A percentile compares a stretch with the other conserved stretches of the same genome.
Conservation (phyloP, 768 basidiomycete species). For the Suillus luteus region DNA sequence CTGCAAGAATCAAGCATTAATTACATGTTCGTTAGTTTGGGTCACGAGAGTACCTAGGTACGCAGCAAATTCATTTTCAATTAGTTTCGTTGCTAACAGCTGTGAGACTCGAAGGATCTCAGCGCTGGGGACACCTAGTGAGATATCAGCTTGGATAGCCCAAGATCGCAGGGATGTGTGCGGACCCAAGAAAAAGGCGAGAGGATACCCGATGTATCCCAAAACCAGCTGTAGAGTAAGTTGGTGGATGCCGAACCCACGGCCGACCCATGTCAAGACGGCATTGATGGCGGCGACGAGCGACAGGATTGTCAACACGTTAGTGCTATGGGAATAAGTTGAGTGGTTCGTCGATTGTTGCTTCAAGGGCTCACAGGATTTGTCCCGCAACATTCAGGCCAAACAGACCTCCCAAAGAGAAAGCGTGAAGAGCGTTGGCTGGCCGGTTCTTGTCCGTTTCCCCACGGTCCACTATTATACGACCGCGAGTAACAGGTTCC, state of each 20-base stretch:
- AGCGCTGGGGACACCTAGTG: constrained; percentile 64
- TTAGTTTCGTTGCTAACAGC: constrained; percentile 82
- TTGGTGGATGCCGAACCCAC: constrained; percentile 78
- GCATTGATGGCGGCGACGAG: constrained; percentile 84
- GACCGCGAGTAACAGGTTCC: constrained; percentile 84
- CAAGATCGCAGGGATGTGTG: neutral
- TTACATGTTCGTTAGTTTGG: neutral
- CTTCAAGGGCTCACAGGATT: constrained; percentile 59
- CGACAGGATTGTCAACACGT: constrained; percentile 83
- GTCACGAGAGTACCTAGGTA: constrained; percentile 43
- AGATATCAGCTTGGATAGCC: constrained; percentile 10
- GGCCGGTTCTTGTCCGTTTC: constrained; percentile 54
- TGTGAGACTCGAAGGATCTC: constrained; percentile 83
- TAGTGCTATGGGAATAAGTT: constrained; percentile 49
- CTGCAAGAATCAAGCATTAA: constrained; percentile 21
- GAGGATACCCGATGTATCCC: constrained; percentile 86
- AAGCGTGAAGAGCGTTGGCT: constrained; percentile 86
- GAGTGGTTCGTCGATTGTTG: constrained; percentile 12
- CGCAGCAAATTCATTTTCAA: constrained; percentile 86
- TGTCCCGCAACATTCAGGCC: constrained; percentile 87
- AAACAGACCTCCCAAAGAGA: constrained; percentile 81
- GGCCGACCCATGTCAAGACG: constrained; percentile 86
- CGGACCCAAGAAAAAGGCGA: constrained; percentile 71
- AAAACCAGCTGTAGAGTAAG: constrained; percentile 85
- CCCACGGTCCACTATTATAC: constrained; percentile 81